Base-by-base conservation (phyloP, 2,329 filamentous ascomycete species). In the Coleophoma crateriformis region DNA sequence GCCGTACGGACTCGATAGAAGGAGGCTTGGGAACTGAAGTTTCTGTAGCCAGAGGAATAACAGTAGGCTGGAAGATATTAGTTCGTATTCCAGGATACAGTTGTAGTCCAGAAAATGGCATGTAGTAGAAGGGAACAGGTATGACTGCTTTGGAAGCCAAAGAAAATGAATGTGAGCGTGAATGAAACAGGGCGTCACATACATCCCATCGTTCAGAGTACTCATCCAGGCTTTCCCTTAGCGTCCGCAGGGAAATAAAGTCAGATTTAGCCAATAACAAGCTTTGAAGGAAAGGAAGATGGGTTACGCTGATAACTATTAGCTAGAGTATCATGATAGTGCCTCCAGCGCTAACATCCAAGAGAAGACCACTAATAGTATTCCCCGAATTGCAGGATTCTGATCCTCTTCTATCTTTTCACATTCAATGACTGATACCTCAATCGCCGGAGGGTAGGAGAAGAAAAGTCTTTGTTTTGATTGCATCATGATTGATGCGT, bases 381-480 rank as follows among this genome's bases (percentile, higher is more conserved):
- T 67, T 5, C 89, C 89, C 49, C 84, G 76, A 54, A 95, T 71
- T 1, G 82, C 76, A 1, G 89, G 88, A 63, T 92, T 90, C 27
- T 27, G 27, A 38, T 78, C 74, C 54, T 82, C 77, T 33, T 73
- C 65, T n/a, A 68, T 64, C 54, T 73, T 71, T 20, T 69, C 63
- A 54, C 76, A 78, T 5, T 69, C 68, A 11, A 64, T 62, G n/a
- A 44, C n/a, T 3, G 62, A 60, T 1, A 48, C 62, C 49, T 63
- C 54, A 12, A 60, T 46, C 2, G 63, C 47, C 37, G 37, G 46
- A 14, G 63, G 63, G 37, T 65, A 65, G 3, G 54, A 59, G 42
- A 57, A 58, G 47, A 61, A 64, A 34, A 2, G 27, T 10, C 55
- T 22, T 10, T 17, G n/a, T 8, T 22, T 41, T 41, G 27, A 27